phyloP scores from a whole-genome alignment of 2,329 filamentous ascomycete genomes.

The Calonectria hongkongensis region DNA sequence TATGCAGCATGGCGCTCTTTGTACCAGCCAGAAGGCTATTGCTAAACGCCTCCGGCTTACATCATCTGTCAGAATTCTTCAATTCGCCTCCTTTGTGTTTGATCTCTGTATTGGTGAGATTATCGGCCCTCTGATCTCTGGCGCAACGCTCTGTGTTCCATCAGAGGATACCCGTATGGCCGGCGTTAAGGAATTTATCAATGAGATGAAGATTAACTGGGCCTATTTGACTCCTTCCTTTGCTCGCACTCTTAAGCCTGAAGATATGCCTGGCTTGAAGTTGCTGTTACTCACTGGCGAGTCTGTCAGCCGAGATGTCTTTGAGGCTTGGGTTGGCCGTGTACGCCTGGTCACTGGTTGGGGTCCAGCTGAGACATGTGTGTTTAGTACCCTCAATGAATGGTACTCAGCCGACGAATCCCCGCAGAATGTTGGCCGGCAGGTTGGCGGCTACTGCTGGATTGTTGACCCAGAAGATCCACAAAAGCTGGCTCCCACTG shows the following conservation, averaged over 20 bases:
- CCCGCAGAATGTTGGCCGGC: conserved; percentile 8
- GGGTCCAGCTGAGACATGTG: conserved; percentile 19
- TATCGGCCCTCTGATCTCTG: conserved; percentile 18
- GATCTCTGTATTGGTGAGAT: conserved; percentile 32
- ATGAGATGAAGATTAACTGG: conserved; percentile 7
- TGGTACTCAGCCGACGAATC: conserved; percentile 3
- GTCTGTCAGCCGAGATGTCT: conserved; percentile 13
- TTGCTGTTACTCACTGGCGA: conserved; percentile 7
- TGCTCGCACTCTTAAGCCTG: conserved; percentile 1
- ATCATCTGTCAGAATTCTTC: conserved; percentile 11
- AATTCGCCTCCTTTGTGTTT: conserved; percentile 30
- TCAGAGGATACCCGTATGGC: conserved; percentile 24
- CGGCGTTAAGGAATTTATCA: neutral
- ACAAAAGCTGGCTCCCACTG: conserved; percentile 1
- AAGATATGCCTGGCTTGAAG: neutral
- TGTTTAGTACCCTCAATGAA: conserved; percentile 16
- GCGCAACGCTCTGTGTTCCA: conserved; percentile 17
- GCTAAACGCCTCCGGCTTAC: conserved; percentile 9
- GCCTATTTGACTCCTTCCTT: conserved; percentile 9
- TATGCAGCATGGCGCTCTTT: conserved; percentile 35
- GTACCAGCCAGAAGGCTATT: conserved; percentile 20
- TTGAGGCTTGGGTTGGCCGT: conserved; percentile 11
- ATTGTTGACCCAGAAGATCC: conserved; percentile 15
- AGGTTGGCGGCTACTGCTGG: conserved; percentile 22
- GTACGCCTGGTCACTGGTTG: conserved; percentile 18